Evolutionary conservation across 805 yeast species (phyloP).

Genomic region (Sugiyamaella americana): DNA sequence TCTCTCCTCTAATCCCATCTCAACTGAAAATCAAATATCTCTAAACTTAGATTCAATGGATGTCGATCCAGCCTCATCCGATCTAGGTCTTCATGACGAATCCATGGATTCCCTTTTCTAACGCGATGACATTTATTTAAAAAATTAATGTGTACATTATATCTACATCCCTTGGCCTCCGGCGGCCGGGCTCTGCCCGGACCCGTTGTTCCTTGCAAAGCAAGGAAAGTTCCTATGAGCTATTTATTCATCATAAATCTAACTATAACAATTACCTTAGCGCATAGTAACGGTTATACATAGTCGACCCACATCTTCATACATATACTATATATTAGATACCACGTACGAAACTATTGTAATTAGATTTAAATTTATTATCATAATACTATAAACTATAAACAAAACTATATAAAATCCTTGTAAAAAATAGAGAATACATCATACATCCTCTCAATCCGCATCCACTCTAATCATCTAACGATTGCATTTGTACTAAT

Average conservation of each 20-base stretch:
- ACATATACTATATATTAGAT: no score
- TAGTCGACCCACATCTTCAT: no score
- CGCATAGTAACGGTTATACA: no score
- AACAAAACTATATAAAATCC: no score
- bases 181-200: not conserved
- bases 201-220: not conserved
- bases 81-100: constrained; percentile 10
- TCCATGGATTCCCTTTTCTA: constrained; percentile 13
- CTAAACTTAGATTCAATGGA: not conserved
- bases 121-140: not conserved
- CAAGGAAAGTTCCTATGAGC: no score
- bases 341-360: no score
- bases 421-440: not conserved
- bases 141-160: not conserved
- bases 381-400: no score
- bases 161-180: not conserved
- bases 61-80: not conserved
- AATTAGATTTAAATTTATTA: no score
- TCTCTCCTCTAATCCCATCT: not conserved
- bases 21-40: not conserved
- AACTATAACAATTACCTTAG: no score
- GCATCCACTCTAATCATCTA: no score
- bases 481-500: constrained; percentile 34
- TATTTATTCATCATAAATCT: no score
- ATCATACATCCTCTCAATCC: constrained; percentile 7